phyloP scores from a whole-genome alignment of 192 early-diverging fungal species.

The Allomyces macrogynus region DNA sequence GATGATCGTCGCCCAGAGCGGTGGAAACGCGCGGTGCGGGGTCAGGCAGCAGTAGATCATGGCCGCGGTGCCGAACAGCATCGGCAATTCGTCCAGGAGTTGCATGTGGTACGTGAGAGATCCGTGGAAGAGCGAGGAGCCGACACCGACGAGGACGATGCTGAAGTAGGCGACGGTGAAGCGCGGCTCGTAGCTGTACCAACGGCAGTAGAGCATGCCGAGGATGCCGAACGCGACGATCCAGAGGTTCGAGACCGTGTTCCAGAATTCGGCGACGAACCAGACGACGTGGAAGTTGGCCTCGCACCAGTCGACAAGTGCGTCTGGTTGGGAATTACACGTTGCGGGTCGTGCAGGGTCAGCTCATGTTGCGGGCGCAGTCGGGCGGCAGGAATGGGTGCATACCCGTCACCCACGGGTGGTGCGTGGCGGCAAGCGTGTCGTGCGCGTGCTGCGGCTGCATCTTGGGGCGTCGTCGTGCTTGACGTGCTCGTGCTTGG shows the following conservation, averaged over 20 bases:
- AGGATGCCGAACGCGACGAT: constrained; percentile 12
- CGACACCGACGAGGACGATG: constrained; percentile 16
- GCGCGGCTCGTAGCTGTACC: constrained; percentile 7
- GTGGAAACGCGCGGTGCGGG: constrained; percentile 2
- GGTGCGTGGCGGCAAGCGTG: no score
- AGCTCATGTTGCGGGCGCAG: no score
- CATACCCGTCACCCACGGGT: no score
- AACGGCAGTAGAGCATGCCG: constrained; percentile 7
- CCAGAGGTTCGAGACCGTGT: constrained; percentile 17
- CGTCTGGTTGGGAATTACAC: neutral
- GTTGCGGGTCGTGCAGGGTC: no score
- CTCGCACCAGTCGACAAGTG: constrained; percentile 1
- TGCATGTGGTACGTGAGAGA: constrained; percentile 15
- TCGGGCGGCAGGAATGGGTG: no score
- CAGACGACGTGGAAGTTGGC: constrained; percentile 12
- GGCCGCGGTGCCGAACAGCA: constrained; percentile 10
- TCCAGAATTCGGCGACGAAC: constrained; percentile 25
- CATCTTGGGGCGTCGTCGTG: no score
- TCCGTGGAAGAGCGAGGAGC: constrained; percentile 20
- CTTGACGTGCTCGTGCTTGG: no score
- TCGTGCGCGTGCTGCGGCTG: no score
- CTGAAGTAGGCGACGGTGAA: constrained; percentile 5
- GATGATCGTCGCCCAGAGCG: constrained; percentile 1
- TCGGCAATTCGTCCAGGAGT: constrained; percentile 23
- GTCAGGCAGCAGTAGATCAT: constrained; percentile 2